Conservation (phyloP, 2,329 filamentous ascomycete species). For the Juglanconis juglandina region DNA sequence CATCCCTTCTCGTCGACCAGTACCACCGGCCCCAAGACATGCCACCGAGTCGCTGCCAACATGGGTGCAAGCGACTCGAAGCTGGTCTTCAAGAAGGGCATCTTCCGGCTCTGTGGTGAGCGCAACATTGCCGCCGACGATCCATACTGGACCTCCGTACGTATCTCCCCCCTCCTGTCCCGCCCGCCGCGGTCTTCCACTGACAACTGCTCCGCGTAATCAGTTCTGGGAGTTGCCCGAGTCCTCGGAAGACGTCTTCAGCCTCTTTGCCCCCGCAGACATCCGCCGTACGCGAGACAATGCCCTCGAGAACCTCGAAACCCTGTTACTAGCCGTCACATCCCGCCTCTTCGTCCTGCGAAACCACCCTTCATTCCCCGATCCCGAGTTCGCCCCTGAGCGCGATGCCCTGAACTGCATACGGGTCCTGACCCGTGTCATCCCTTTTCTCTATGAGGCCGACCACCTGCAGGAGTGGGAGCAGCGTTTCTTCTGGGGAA, state of each 20-base stretch:
- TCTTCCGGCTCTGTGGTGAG: conserved; percentile 93
- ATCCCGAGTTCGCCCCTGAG: conserved; percentile 79
- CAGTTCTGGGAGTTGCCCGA: conserved; percentile 98
- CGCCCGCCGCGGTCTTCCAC: background rate
- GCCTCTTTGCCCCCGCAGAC: conserved; percentile 83
- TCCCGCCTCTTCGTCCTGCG: conserved; percentile 77
- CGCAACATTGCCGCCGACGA: conserved; percentile 83
- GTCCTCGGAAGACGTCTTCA: conserved; percentile 93
- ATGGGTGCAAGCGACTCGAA: conserved; percentile 99
- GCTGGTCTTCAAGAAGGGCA: conserved; percentile 96
- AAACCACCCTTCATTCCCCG: conserved; percentile 87
- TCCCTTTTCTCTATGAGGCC: conserved; percentile 90
- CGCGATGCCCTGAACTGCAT: conserved; percentile 93
- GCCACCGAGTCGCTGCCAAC: conserved; percentile 24
- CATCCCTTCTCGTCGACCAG: background rate
- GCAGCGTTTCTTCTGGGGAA: conserved; percentile 87
- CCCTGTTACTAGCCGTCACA: conserved; percentile 78
- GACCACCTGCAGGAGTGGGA: conserved; percentile 83
- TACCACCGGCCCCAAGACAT: conserved; percentile 11
- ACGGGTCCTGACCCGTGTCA: conserved; percentile 79
- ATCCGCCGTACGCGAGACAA: conserved; percentile 84
- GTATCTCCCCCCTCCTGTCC: conserved; percentile 30
- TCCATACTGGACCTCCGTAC: conserved; percentile 86
- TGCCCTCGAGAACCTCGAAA: conserved; percentile 84
- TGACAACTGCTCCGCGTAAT: conserved; percentile 1